Evolutionary conservation across 768 basidiomycete genomes (phyloP).

Genomic region (Boletellus emodensis): DNA sequence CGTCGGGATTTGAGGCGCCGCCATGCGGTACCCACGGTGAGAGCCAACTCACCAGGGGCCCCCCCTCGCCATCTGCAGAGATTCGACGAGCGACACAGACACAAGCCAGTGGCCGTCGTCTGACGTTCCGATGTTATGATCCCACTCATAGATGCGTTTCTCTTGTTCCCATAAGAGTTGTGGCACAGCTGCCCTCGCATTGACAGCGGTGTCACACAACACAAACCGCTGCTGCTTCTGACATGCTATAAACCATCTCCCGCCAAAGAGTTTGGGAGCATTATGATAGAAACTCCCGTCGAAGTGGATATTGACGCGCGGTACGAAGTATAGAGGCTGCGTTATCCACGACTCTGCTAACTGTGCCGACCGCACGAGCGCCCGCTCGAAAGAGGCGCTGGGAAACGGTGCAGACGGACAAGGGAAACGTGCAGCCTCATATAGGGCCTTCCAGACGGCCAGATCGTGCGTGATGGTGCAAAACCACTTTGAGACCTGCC

Average conservation of each 20-base stretch:
- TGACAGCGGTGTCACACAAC: neutral
- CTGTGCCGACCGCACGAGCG: neutral
- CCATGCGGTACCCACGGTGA: no score
- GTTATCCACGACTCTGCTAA: neutral
- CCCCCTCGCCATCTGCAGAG: no score
- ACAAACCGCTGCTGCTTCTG: neutral
- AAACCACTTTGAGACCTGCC: neutral
- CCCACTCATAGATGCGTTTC: neutral
- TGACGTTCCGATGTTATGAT: neutral
- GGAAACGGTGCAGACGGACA: neutral
- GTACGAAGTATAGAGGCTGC: neutral
- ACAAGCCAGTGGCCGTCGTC: neutral
- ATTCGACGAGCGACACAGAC: no score
- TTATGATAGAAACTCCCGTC: neutral
- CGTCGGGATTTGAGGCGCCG: no score
- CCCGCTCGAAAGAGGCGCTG: neutral
- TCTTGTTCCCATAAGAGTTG: neutral
- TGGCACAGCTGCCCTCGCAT: neutral
- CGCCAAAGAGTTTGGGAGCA: neutral
- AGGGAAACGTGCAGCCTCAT: neutral
- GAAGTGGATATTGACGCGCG: neutral
- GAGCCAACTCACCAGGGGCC: no score
- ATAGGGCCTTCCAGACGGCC: neutral
- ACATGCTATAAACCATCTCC: slow-evolving; percentile 1
- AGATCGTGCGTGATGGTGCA: neutral